Evolutionary conservation across 768 basidiomycete genomes (phyloP).

Genomic region (Cyclocybe aegerita): DNA sequence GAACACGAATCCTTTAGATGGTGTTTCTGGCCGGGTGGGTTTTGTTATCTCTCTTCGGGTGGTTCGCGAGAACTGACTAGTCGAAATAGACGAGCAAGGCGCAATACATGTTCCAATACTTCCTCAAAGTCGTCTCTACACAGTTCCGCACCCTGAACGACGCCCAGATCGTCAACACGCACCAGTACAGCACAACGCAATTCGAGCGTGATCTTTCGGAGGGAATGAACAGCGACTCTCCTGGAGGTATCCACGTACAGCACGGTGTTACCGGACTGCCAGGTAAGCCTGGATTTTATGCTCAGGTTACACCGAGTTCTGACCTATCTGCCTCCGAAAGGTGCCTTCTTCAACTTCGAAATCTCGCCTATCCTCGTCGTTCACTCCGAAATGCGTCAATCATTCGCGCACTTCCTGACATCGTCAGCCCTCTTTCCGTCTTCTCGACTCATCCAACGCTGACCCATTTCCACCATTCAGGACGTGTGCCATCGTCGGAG

Average conservation of each 20-base stretch:
- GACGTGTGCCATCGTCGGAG: conserved; percentile 96
- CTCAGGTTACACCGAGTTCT: neutral
- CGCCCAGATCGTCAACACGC: conserved; percentile 75
- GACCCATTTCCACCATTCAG: conserved; percentile 36
- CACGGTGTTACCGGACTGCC: conserved; percentile 78
- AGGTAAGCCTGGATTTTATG: conserved; percentile 25
- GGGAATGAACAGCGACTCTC: conserved; percentile 55
- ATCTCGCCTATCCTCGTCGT: conserved; percentile 96
- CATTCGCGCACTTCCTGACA: conserved; percentile 97
- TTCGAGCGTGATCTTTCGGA: conserved; percentile 89
- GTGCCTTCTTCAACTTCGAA: conserved; percentile 91
- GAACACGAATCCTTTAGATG: conserved; percentile 73
- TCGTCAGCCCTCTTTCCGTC: conserved; percentile 58
- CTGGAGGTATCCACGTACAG: conserved; percentile 66
- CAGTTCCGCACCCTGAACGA: conserved; percentile 80
- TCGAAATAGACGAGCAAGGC: conserved; percentile 64
- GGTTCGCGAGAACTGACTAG: conserved; percentile 2
- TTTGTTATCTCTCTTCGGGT: neutral
- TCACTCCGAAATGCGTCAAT: conserved; percentile 87
- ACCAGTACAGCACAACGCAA: conserved; percentile 94
- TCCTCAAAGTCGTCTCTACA: conserved; percentile 98
- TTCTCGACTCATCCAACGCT: neutral
- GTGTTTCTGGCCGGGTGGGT: conserved; percentile 54
- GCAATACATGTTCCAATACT: conserved; percentile 98
- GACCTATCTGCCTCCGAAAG: conserved; percentile 25